Evolutionary conservation across 1,284 basidiomycete species (phyloP).

Genomic region (Rhodofomes roseus): DNA sequence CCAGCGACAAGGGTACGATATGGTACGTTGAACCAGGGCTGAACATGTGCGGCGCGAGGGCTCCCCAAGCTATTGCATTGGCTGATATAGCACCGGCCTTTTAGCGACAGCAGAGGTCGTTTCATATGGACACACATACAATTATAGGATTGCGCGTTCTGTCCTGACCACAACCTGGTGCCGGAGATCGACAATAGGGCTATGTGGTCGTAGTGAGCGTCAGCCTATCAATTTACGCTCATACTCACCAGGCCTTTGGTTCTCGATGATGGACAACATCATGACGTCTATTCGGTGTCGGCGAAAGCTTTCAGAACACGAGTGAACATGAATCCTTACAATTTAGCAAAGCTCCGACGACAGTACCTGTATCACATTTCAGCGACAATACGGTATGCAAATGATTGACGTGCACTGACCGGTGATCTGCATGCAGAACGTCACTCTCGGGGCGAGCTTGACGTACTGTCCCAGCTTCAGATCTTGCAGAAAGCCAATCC

Average conservation of each 20-base stretch:
- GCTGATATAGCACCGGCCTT: slow-evolving; percentile 23
- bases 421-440: slow-evolving; percentile 51
- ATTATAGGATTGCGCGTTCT: slow-evolving; percentile 48
- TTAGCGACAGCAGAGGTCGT: too few species aligned
- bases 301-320: too few species aligned
- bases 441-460: slow-evolving; percentile 60
- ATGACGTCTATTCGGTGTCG: slow-evolving; percentile 31
- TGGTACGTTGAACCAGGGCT: slow-evolving; percentile 43
- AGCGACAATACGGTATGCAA: not conserved
- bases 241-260: slow-evolving; percentile 33
- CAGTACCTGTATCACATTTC: not conserved
- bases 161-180: slow-evolving; percentile 44
- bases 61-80: slow-evolving; percentile 58
- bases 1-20: slow-evolving; percentile 49
- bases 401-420: not conserved
- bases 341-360: slow-evolving; percentile 9
- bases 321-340: slow-evolving; percentile 1
- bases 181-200: slow-evolving; percentile 29
- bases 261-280: slow-evolving; percentile 46
- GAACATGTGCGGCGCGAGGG: slow-evolving; percentile 50
- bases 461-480: slow-evolving; percentile 48
- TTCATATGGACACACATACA: slow-evolving; percentile 20
- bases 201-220: not conserved
- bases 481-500: slow-evolving; percentile 41
- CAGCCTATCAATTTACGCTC: slow-evolving; percentile 17